Evolutionary conservation across 2,329 filamentous ascomycete genomes (phyloP), one percentile per base, ranked within the genome.

Genomic region (Pestalotiopsis sp.): DNA sequence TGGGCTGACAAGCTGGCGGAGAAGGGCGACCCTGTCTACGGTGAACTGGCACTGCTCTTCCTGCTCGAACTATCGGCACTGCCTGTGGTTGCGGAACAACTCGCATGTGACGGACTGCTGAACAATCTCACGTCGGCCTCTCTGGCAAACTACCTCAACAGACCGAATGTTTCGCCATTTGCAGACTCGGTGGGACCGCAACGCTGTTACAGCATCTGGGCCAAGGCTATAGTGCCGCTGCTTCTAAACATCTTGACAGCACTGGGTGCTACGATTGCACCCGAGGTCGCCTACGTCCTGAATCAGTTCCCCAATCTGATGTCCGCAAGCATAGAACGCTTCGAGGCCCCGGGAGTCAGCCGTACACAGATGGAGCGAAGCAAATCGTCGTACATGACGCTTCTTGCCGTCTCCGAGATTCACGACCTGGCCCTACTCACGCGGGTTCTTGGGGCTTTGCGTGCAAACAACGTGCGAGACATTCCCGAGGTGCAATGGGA

Each of bases 151-250:
- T 91, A 92, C 77, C 91, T 97, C 78, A 90, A 92, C 10, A 89
- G 91, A 61, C 79, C 84, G 6, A 86, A 86, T 61, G 91, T 94
- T 68, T 92, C 92, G 2, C 94, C 94, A 0, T 94, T 97, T 70
- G 92, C 96, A 58, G 87, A 92, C 5, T 88, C 88, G 14, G 84
- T 88, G 3, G 85, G 91, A 1, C 81, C 87, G 0, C 88, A 89
- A 70, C 89, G 95, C 30, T 89, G 97, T 75, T 97, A 97, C 81
- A 87, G 88, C 65, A 94, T 98, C 74, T 99, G 96, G 96, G 89
- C 90, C 22, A 92, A 93, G 72, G 96, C 94, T 1, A 87, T 98
- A 67, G 84, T 99, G 3, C 96, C 96, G 0, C 83, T 99, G 20
- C 91, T 95, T 69, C 86, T 99, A 58, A 98, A 98, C 78, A 85